Evolutionary conservation across 257 asterid genomes (phyloP).

Genomic region (Gentiana dahurica): DNA sequence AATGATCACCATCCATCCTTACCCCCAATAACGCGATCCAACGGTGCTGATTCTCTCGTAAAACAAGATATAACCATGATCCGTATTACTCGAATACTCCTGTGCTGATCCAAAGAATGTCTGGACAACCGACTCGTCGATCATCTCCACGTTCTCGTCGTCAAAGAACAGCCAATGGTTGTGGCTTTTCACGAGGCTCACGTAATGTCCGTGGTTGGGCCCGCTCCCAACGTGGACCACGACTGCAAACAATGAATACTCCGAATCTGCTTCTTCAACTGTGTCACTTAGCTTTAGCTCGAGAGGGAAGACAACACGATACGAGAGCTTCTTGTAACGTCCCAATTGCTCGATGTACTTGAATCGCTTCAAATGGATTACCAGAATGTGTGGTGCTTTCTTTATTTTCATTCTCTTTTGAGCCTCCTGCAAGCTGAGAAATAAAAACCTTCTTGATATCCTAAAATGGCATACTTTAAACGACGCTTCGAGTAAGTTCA

Average conservation of each 20-base stretch:
- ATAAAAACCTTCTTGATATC: slow-evolving; percentile 2
- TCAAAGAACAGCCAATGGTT: slow-evolving; percentile 82
- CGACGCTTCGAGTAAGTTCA: too few species aligned
- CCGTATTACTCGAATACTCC: slow-evolving; percentile 76
- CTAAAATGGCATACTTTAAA: too few species aligned
- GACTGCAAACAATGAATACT: slow-evolving; percentile 66
- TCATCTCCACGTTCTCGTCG: slow-evolving; percentile 80
- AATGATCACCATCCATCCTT: too few species aligned
- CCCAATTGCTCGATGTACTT: slow-evolving; percentile 77
- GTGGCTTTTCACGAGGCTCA: slow-evolving; percentile 86
- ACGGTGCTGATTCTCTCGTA: slow-evolving; percentile 43
- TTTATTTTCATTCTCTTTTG: slow-evolving; percentile 90
- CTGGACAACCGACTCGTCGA: slow-evolving; percentile 76
- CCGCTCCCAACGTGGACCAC: slow-evolving; percentile 86
- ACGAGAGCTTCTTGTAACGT: slow-evolving; percentile 67
- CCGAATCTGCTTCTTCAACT: slow-evolving; percentile 72
- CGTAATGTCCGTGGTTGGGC: slow-evolving; percentile 84
- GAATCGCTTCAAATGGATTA: slow-evolving; percentile 72
- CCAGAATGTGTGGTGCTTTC: slow-evolving; percentile 66
- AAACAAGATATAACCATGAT: slow-evolving; percentile 74
- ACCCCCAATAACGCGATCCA: background rate
- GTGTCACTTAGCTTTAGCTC: slow-evolving; percentile 79
- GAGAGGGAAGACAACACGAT: slow-evolving; percentile 79
- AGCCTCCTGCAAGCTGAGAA: slow-evolving; percentile 80
- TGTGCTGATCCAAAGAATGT: slow-evolving; percentile 83